Evolutionary conservation across 179 eudicot species (phyloP), one percentile per base, ranked within the genome.

Genomic region (Drosera spatulata): DNA sequence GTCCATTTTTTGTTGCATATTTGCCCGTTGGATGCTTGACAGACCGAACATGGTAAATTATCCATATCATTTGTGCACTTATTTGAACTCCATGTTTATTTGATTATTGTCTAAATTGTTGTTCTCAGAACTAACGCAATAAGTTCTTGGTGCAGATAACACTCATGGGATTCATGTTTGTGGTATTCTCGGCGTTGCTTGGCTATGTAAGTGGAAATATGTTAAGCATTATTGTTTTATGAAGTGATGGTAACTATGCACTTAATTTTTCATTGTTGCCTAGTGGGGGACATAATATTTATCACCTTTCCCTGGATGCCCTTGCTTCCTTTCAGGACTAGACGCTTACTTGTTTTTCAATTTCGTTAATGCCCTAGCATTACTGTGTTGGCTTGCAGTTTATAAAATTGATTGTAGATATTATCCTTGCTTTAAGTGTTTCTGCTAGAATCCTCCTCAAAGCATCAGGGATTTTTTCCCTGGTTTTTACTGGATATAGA

Each of bases 11-110:
- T 33, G 55, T 66, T 74, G 57, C 63, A 40, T 63, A 9, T 74
- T 75, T 69, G 71, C 41, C 42, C 60, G 61, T 38, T 78, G 89
- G 81, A 75, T 66, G 73, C 67, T 72, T 71, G 75, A 60, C 88
- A 93, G 97, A 57, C 99, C 99, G 51, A 93, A 93, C 75, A 82
- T 93, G 97, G 97, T 93, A 79, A 73, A 52, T 71, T 10, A 40
- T 41, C 3, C 39, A 0, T 33, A 52, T 11, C 8, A 45, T 45
- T 55, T 43, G 12, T 14, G 4, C 37, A 13, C 15, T 58, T 22
- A n/a, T 47, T 11, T 50, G 55, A 14, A 51, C 15, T 6, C 37
- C 15, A 6, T 6, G 39, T 13, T 41, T 39, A 11, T 12, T 11
- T 56, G 44, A 11, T 55, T 6, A 39, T 3, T 56, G 1, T 14